Evolutionary conservation across 129 eudicot species (phyloP).

Genomic region (Oenanthe sinensis): DNA sequence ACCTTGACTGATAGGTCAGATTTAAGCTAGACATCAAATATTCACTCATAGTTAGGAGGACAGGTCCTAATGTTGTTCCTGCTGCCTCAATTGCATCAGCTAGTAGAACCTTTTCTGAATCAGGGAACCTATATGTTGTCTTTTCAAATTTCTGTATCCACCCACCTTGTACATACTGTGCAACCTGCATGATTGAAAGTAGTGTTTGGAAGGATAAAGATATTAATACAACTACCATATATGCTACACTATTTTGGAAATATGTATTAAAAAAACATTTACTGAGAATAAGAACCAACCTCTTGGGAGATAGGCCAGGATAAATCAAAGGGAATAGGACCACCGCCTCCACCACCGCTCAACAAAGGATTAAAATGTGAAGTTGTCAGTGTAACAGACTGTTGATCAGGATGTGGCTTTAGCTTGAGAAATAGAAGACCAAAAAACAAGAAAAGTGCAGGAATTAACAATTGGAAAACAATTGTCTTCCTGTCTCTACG

Average conservation of each 20-base stretch:
- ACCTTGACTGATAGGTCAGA: constrained; percentile 92
- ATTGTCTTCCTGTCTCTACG: constrained; percentile 74
- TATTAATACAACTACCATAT: neutral
- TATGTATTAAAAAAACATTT: neutral
- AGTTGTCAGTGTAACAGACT: constrained; percentile 78
- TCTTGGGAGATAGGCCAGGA: constrained; percentile 59
- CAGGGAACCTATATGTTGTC: constrained; percentile 73
- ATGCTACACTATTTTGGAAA: neutral
- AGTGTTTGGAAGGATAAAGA: neutral
- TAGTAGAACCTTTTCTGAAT: constrained; percentile 52
- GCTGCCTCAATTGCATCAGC: constrained; percentile 89
- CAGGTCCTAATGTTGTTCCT: constrained; percentile 79
- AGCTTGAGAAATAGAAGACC: constrained; percentile 78
- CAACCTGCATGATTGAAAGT: constrained; percentile 40
- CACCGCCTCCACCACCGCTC: constrained; percentile 95
- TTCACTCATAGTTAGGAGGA: constrained; percentile 90
- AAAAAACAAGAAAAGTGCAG: constrained; percentile 73
- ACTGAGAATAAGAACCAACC: constrained; percentile 27
- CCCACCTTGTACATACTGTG: constrained; percentile 67
- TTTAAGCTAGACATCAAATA: constrained; percentile 92
- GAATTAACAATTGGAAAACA: constrained; percentile 82
- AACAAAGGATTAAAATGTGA: constrained; percentile 81
- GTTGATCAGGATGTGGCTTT: constrained; percentile 92
- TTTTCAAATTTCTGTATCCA: constrained; percentile 64
- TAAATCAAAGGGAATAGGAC: constrained; percentile 88